Evolutionary conservation across 73 alveolate genomes (phyloP).

Genomic region (Strombidium stylifer): DNA sequence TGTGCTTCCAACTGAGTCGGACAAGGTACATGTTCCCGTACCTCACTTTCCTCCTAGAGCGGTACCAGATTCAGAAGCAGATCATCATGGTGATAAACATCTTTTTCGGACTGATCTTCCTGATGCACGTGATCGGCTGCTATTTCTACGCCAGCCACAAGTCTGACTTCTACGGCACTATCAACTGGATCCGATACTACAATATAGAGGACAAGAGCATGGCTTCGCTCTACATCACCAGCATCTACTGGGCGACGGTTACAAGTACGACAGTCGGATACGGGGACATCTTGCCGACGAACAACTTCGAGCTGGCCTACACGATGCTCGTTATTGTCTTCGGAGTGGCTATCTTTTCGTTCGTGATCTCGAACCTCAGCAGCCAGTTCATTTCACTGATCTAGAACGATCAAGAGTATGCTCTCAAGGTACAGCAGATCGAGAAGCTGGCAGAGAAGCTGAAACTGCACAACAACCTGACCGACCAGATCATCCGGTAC

Average conservation of each 20-base stretch:
- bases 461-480: constrained; percentile 7
- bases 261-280: constrained; percentile 71
- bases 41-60: too few relatives aligned
- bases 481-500: neutral
- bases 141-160: too few relatives aligned
- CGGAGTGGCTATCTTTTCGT: constrained; percentile 61
- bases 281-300: constrained; percentile 72
- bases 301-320: constrained; percentile 29
- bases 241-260: constrained; percentile 65
- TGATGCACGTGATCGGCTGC: too few relatives aligned
- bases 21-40: too few relatives aligned
- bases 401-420: constrained; percentile 7
- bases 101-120: too few relatives aligned
- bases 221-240: constrained; percentile 54
- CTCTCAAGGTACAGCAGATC: constrained; percentile 1
- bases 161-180: too few relatives aligned
- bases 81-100: too few relatives aligned
- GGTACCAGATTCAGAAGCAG: too few relatives aligned
- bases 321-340: constrained; percentile 29
- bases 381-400: constrained; percentile 10
- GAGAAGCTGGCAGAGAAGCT: neutral
- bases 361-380: constrained; percentile 41
- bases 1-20: too few relatives aligned
- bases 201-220: constrained; percentile 4
- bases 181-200: constrained; percentile 26